Evolutionary conservation across 2,329 filamentous ascomycete genomes (phyloP), one percentile per base, ranked within the genome.

Genomic region (Ophiostoma pallidulum): DNA sequence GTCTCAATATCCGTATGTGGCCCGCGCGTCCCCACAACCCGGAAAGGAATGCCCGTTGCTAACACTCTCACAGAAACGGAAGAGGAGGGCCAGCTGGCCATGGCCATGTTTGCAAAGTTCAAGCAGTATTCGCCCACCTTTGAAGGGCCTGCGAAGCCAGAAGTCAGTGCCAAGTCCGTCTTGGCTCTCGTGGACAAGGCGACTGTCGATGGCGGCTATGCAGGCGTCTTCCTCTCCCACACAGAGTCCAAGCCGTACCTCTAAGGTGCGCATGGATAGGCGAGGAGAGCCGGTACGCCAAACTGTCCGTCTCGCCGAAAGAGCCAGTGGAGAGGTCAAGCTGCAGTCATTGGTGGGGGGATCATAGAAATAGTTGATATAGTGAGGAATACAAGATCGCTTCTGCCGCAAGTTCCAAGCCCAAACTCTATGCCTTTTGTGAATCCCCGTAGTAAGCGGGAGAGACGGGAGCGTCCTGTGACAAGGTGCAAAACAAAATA

Each of bases 81-180:
- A 12, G 48, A 50, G 20, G 48, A 50, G 14, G 29, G 32, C 24
- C 14, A 46, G 28, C 19, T 50, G 33, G 48, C 33, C 12, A 44
- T 29, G 40, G 45, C 41, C 12, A 41, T 51, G 49, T 47, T 51
- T 51, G 49, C 22, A 7, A 51, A 45, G 41, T 44, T 51, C 29
- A 51, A 45, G 39, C 10, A 44, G 20, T 51, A 51, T 36, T 47
- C 49, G 9, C 49, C 49, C 19, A 47, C 49, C 18, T 50, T 51
- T 19, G 20, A 45, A 28, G 45, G 49, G 8, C 44, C 49, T 4
- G 10, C 24, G 12, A 42, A 29, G 26, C 14, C 33, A 8, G 45
- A 37, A 37, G 45, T 38, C 22, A 43, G 45, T 10, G 45, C 45
- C 24, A 43, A 39, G 36, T 48, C 45, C 18, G 45, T 48, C 16